Conservation (phyloP, 2,329 filamentous ascomycete genomes). For the Magnaporthales sp. region DNA sequence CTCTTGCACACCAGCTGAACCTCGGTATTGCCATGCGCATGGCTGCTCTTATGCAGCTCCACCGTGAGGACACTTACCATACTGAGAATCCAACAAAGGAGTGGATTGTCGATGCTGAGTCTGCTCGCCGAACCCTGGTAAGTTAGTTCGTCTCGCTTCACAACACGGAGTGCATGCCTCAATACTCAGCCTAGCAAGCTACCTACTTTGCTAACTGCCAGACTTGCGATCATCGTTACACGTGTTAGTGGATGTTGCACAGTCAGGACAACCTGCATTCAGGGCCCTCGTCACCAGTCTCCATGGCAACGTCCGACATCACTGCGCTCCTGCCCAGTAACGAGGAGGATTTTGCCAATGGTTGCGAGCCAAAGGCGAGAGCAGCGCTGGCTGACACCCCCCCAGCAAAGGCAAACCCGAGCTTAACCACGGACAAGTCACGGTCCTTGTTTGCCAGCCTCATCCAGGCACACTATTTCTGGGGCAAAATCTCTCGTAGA, state of each 20-base stretch:
- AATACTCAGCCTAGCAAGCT: constrained; percentile 3
- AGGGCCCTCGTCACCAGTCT: constrained; percentile 40
- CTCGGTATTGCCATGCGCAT: constrained; percentile 48
- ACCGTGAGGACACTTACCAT: constrained; percentile 45
- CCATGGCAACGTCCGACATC: constrained; percentile 42
- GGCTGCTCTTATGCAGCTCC: constrained; percentile 45
- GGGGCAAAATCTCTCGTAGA: constrained; percentile 42
- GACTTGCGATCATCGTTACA: not conserved
- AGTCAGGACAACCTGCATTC: constrained; percentile 50
- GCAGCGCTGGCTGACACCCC: constrained; percentile 45
- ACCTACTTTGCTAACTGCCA: not conserved
- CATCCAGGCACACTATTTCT: constrained; percentile 45
- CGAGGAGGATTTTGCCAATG: constrained; percentile 41
- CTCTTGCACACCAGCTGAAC: constrained; percentile 32
- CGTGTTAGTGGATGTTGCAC: constrained; percentile 47
- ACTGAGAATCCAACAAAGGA: constrained; percentile 32
- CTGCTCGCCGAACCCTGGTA: constrained; percentile 47
- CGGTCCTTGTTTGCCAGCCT: constrained; percentile 46
- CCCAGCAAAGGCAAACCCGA: constrained; percentile 36
- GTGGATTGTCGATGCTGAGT: constrained; percentile 40
- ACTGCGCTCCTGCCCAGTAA: constrained; percentile 44
- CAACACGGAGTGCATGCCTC: constrained; percentile 3
- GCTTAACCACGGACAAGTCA: constrained; percentile 29
- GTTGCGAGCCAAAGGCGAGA: constrained; percentile 36
- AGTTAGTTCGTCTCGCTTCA: constrained; percentile 12